Base-by-base conservation (phyloP, 768 basidiomycete species). In the Tulasnella sp. region DNA sequence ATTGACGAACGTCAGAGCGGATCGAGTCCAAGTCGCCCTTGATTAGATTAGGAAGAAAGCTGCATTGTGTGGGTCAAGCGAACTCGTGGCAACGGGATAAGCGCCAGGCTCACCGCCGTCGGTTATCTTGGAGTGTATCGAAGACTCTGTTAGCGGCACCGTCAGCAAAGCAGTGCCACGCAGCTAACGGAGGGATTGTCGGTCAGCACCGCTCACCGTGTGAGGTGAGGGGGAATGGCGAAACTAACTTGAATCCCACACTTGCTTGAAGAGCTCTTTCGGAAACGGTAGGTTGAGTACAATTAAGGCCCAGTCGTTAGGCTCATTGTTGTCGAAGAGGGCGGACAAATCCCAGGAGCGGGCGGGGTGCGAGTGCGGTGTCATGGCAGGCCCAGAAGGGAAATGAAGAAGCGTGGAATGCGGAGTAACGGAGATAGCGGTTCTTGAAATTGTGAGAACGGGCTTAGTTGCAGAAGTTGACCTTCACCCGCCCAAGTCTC, bases 1-100 rank as follows among this genome's bases (percentile, higher is more conserved):
- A 90, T 25, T 66, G 66, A 41, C 73, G 73, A 5, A 94, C 92
- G 42, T 92, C 86, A 1, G 73, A 67, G 9, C 87, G 75, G 39
- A 96, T 65, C 7, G 92, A 97, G 67, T 98, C 96, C 27, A 98
- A 69, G 68, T 99, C 96, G 25, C 94, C 96, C 68, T 88, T 93
- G 65, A 99, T 84, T 19, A 94, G 68, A 66, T 92, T 77, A 0
- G 96, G 96, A 4, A 83, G 66, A 66, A 77, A 90, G 15, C 86
- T 88, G 57, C 49, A 57, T 3, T 21, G 8, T 3, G 29, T 57
- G 14, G 53, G 29, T 1, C 14, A 1, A 25, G 12, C 15, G 21
- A 29, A 17, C 52, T 51, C 27, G 15, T 34, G 42, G 52, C 58
- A 41, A 50, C 48, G 6, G 17, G 27, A 3, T 31, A 12, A 29